Percentiles rank a stretch among this genome's conserved stretches.
phyloP scores from a whole-genome alignment of 2,329 filamentous ascomycete genomes.

The Aspergillus uvarum region DNA sequence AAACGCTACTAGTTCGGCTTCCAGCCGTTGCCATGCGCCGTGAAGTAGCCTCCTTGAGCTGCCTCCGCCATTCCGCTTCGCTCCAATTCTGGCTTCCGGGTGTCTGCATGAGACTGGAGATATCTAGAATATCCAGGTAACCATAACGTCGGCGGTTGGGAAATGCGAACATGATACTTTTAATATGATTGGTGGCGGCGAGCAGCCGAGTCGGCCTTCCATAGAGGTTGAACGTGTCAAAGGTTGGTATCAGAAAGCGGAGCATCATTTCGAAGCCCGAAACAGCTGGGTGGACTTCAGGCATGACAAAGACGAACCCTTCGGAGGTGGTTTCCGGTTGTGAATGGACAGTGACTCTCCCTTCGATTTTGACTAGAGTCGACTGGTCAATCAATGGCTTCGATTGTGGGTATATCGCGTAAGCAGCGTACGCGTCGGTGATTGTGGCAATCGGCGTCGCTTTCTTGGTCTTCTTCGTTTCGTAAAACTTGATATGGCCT shows the following conservation, averaged over 20 bases:
- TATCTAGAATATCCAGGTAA: constrained; percentile 85
- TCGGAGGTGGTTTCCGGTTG: constrained; percentile 75
- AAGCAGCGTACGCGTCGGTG: constrained; percentile 84
- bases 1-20: constrained; percentile 54
- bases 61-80: constrained; percentile 85
- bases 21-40: constrained; percentile 39
- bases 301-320: constrained; percentile 97
- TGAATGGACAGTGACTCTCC: constrained; percentile 82
- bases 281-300: constrained; percentile 86
- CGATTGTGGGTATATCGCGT: constrained; percentile 92
- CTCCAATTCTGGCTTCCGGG: constrained; percentile 75
- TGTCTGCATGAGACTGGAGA: constrained; percentile 74
- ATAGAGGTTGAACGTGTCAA: constrained; percentile 88
- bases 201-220: constrained; percentile 83
- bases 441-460: constrained; percentile 86
- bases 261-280: constrained; percentile 95
- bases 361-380: constrained; percentile 90
- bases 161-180: constrained; percentile 98
- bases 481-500: constrained; percentile 93
- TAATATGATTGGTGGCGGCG: constrained; percentile 79
- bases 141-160: constrained; percentile 84
- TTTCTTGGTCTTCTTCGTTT: constrained; percentile 92
- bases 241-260: constrained; percentile 87
- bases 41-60: constrained; percentile 83
- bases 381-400: constrained; percentile 93